Conservation (phyloP, 495 filamentous ascomycete genomes). For the Neurospora sp. region DNA sequence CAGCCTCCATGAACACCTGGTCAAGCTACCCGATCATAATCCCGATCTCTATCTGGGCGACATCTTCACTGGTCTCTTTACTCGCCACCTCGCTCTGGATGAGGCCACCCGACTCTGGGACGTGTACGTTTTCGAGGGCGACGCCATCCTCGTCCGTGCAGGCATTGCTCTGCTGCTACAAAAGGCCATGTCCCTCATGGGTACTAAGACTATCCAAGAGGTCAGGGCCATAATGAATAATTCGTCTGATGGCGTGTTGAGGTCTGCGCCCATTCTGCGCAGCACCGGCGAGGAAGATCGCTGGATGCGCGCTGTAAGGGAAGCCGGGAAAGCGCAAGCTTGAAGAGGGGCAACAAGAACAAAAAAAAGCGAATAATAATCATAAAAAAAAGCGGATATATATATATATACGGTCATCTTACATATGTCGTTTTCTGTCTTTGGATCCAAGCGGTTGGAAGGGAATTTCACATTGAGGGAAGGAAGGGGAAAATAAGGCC, state of each 20-base stretch:
- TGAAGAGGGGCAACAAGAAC: background rate
- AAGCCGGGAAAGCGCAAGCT: constrained; percentile 20
- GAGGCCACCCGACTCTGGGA: constrained; percentile 78
- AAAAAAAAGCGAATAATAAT: background rate
- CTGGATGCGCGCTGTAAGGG: constrained; percentile 26
- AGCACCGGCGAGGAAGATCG: constrained; percentile 25
- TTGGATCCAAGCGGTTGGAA: background rate
- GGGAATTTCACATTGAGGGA: background rate
- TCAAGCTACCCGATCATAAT: constrained; percentile 29
- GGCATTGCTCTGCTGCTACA: constrained; percentile 59
- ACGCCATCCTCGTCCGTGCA: constrained; percentile 67
- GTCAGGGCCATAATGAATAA: constrained; percentile 20
- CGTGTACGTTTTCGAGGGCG: constrained; percentile 89
- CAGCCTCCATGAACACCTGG: constrained; percentile 58
- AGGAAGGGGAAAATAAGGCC: background rate
- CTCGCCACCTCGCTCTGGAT: constrained; percentile 52
- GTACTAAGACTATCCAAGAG: constrained; percentile 22
- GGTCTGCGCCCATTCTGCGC: constrained; percentile 7
- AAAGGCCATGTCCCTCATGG: constrained; percentile 31
- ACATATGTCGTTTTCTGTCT: background rate
- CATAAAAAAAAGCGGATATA: background rate
- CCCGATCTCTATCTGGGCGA: constrained; percentile 41
- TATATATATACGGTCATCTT: background rate
- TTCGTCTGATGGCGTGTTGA: background rate
- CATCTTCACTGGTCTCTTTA: constrained; percentile 45